phyloP scores from a whole-genome alignment of 1,284 basidiomycete genomes.

The Calocybe gambosa region DNA sequence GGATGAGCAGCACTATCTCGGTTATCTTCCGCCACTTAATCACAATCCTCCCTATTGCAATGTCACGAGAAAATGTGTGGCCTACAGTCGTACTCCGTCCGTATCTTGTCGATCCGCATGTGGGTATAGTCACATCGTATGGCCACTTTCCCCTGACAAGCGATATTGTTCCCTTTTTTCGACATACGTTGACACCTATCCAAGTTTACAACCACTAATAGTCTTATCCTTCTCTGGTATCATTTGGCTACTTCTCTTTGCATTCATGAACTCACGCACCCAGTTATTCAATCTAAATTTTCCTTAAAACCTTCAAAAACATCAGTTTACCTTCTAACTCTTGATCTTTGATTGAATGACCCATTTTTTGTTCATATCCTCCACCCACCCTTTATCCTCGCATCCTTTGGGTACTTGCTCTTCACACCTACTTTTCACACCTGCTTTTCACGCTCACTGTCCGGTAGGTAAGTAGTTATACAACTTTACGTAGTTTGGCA shows the following conservation, averaged over 20 bases:
- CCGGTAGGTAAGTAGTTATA: constrained; percentile 42
- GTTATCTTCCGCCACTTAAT: constrained; percentile 12
- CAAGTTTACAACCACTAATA: constrained; percentile 18
- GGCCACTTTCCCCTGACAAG: constrained; percentile 12
- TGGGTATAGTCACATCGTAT: constrained; percentile 5
- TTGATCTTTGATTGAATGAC: background rate
- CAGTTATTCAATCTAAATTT: background rate
- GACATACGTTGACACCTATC: constrained; percentile 13
- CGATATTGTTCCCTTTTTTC: constrained; percentile 10
- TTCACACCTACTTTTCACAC: constrained; percentile 12
- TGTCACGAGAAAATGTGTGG: background rate
- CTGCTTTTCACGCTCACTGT: constrained; percentile 17
- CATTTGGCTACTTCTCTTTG: constrained; percentile 21
- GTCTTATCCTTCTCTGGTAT: constrained; percentile 15
- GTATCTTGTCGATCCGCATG: background rate
- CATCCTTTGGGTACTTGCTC: constrained; percentile 4
- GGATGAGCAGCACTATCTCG: constrained; percentile 21
- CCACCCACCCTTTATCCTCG: constrained; percentile 1
- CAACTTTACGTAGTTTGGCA: constrained; percentile 20
- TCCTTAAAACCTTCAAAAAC: background rate
- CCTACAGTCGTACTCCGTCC: background rate
- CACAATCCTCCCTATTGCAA: background rate
- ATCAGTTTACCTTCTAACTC: background rate
- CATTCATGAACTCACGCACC: constrained; percentile 16
- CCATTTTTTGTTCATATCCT: background rate